Base-by-base conservation (phyloP, 768 basidiomycete species). In the Hericium alpestre region DNA sequence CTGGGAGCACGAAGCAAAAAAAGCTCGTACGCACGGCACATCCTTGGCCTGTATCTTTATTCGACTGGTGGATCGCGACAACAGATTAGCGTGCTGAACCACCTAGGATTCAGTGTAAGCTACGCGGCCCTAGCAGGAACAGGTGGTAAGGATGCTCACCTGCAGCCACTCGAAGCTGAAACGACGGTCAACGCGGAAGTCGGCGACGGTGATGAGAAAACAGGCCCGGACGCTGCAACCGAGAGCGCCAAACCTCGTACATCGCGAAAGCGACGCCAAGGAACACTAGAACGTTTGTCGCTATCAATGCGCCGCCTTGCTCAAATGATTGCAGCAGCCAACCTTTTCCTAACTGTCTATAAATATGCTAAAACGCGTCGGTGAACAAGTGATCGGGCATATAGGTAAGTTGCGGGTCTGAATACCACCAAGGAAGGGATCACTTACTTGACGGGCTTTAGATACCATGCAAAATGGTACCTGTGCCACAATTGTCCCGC, bases 381-480 rank as follows among this genome's bases (percentile, higher is more conserved):
- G 70, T 0, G 71, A 74, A 56, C 72, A 74, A 54, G 57, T 69
- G 4, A 52, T 74, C 8, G 72, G 71, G 1, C 63, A 65, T 6
- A 66, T 58, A 8, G 60, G 69, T 72, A 39, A n/a, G 51, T 37
- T 8, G 25, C 2, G 2, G 2, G 25, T 3, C 20, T 10, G 8
- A 16, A 27, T n/a, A n/a, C n/a, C n/a, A n/a, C n/a, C n/a, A n/a
- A n/a, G n/a, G n/a, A n/a, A n/a, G n/a, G n/a, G n/a, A n/a, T 38
- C 15, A 38, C 15, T 16, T 52, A 16, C 51, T 32, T 10, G 16
- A 15, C 11, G 16, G 5, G 16, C 7, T 38, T 3, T 59, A 65
- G 69, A 70, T 59, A 47, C 71, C 1, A 68, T 69, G 39, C 68
- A 73, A 51, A 74, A 72, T 58, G 72, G 73, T 0, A 74, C 73